Percentiles rank a stretch among this genome's conserved stretches.
phyloP scores from a whole-genome alignment of 129 eudicot species.

The carrot (Daucus carota) region DNA sequence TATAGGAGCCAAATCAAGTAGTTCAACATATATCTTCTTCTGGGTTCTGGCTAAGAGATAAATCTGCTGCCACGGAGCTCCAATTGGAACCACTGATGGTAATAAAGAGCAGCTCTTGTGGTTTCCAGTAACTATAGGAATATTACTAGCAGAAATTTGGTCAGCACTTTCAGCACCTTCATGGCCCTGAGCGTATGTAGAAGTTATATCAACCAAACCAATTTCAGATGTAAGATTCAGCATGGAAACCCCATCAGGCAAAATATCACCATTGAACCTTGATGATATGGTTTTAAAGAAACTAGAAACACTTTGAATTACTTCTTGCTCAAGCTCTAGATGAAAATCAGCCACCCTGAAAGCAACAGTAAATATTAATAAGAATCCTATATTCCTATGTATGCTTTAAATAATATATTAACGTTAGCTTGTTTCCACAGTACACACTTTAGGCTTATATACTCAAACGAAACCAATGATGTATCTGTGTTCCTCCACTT shows the following conservation, averaged over 20 bases:
- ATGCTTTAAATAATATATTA: slow-evolving; percentile 4
- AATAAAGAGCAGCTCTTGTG: slow-evolving; percentile 22
- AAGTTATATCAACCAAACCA: slow-evolving; percentile 20
- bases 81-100: slow-evolving; percentile 65
- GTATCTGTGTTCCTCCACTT: slow-evolving; percentile 79
- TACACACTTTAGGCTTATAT: slow-evolving; percentile 67
- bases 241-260: slow-evolving; percentile 30
- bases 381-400: not conserved
- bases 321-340: slow-evolving; percentile 94
- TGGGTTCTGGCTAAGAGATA: slow-evolving; percentile 67
- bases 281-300: slow-evolving; percentile 49
- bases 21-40: slow-evolving; percentile 81
- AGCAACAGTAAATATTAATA: slow-evolving; percentile 19
- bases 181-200: slow-evolving; percentile 18
- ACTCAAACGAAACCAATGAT: slow-evolving; percentile 67
- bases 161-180: slow-evolving; percentile 23
- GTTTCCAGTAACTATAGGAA: slow-evolving; percentile 20
- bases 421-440: slow-evolving; percentile 6
- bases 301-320: slow-evolving; percentile 62
- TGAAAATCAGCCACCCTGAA: slow-evolving; percentile 75
- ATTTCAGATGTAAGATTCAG: slow-evolving; percentile 39
- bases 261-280: slow-evolving; percentile 41
- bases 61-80: slow-evolving; percentile 98
- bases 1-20: slow-evolving; percentile 70
- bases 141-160: slow-evolving; percentile 12